Base-by-base conservation (phyloP, 257 asterid species). In the Dorcoceras hygrometricum region DNA sequence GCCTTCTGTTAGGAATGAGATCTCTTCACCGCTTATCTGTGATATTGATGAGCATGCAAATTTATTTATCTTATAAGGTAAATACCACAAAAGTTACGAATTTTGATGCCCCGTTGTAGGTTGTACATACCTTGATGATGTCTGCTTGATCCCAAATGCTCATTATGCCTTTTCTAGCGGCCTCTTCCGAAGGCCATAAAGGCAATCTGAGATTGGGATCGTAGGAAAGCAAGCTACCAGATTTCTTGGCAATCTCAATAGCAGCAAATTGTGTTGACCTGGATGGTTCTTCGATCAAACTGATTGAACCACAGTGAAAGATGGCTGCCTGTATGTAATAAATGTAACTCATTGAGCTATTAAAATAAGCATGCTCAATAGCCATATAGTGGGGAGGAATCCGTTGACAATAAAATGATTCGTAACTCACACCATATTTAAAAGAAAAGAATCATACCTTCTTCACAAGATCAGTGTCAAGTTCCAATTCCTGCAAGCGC, bases 141-240 rank as follows among this genome's bases (percentile, higher is more conserved):
- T 93, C 96, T 60, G 96, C 95, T 77, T 72, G 81, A 71, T 85
- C 78, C 99, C 99, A 93, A 61, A 88, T 55, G 23, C 89, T 73
- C 95, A 84, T 86, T 69, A 93, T 90, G 68, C 83, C 89, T 65
- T 81, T 76, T 22, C 89, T 82, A 36, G 99, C 99, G 71, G 95
- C 95, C 43, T 83, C 89, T 68, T 76, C 85, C 4, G 99, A 93
- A 59, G 99, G 95, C 99, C 99, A 93, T 69, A 93, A 77, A 12
- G 95, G 85, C 76, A 93, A 75, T 66, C 99, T 83, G 77, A 93
- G 81, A 79, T 93, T 93, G 3, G 99, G 99, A 78, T 93, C 99
- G 67, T 79, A 93, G 22, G 97, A 93, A 63, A 93, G 92, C 64
- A 93, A 69, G 75, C 85, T 72, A 48, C 97, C 97, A 14, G 97